Evolutionary conservation across 2,329 filamentous ascomycete genomes (phyloP), one percentile per base, ranked within the genome.

Genomic region (Peltaster fructicola): DNA sequence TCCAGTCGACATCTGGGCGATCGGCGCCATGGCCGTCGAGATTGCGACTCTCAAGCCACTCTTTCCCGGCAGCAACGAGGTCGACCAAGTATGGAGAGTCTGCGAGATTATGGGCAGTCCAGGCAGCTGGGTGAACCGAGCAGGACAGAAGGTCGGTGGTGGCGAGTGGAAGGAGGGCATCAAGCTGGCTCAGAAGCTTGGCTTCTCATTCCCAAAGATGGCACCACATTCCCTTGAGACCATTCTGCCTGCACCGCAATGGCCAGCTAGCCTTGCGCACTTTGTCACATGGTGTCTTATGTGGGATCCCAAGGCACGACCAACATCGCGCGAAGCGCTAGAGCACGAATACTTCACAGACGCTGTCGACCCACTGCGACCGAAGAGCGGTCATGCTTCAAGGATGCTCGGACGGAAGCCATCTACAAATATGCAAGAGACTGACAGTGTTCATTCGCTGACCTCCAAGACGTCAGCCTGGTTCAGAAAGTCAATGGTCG

Each of bases 31-130:
- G 88, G 88, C 88, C 5, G 88, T 98, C 7, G 88, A 98, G 50
- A 78, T 98, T 34, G 88, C 88, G 14, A 98, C 88, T 0, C 51
- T 98, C 30, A 98, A 95, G 59, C 88, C 88, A 10, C 60, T 98
- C 7, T 98, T 98, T 61, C 88, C 88, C 7, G 88, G 88, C 40
- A 81, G 82, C 45, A 98, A 98, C 48, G 88, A 98, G 57, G 88
- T 98, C 2, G 88, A 98, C 41, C 88, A 98, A 52, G 88, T 98
- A 2, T 98, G 88, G 88, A 74, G 88, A 39, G 80, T 98, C 0
- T 98, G 88, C 48, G 88, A 98, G 51, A 92, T 98, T 30, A 98
- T 98, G 88, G 88, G 88, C 24, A 95, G 85, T 56, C 88, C 88
- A 3, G 88, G 88, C 21, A 85, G 85, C 55, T 98, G 88, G 88